Evolutionary conservation across 495 filamentous ascomycete genomes (phyloP), one percentile per base, ranked within the genome.

Genomic region (Aspergillus taichungensis): DNA sequence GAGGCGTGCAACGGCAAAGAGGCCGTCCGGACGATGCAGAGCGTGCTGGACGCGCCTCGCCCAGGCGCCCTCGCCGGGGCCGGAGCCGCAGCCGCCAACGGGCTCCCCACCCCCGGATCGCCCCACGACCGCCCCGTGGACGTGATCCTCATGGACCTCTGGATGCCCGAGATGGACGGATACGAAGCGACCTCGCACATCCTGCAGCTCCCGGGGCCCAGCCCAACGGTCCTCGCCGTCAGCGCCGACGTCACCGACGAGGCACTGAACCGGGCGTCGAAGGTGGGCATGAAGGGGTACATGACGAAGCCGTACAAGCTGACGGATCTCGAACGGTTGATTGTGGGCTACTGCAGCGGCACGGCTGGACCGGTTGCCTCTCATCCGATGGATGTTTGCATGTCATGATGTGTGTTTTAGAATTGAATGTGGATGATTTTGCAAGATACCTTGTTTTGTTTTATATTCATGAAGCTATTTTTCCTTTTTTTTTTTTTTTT

Each of bases 121-220:
- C 53, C 37, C 5, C 43, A 29, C 12, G 47, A 41, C n/a, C 34
- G 29, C 36, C 52, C 66, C 5, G 78, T 88, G 47, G 77, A 88
- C 56, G 71, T 84, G 1, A 71, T 90, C 13, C 60, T 88, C 27
- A 90, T 90, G 86, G 85, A 90, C 60, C 72, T 90, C 6, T 90
- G 85, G 85, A 90, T 90, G 85, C 86, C 85, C 2, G 71, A 78
- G 45, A 85, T 88, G 78, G 85, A 90, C 53, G 86, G 86, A 3
- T 88, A 86, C 45, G 79, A 88, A 57, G 85, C 85, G 6, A 79
- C 85, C 0, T 69, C 75, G 40, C 62, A 63, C 24, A 90, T 90
- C 45, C 60, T 83, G n/a, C 61, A 71, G 42, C 68, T 82, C 37
- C n/a, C 40, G 37, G 12, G 45, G 52, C 5, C 54, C 51, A 11